These are phyloP conservation scores for Lepidium africanum DNA, from an alignment of 345 rosid species.

Conservation along the genomic window DNA sequence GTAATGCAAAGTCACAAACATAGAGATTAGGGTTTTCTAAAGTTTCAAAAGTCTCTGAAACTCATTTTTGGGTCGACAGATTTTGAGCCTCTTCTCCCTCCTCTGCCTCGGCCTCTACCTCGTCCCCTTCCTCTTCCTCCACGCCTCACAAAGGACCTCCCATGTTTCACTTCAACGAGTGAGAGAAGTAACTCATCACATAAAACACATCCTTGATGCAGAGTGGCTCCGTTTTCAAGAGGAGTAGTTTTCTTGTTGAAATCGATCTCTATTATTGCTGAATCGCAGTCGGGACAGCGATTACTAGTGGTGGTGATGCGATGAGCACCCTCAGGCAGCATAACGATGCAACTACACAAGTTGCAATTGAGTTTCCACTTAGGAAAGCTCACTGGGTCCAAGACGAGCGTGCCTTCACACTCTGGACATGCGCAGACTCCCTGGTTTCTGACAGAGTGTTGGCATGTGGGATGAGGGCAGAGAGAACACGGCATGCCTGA, in stretches of 20 bases:
- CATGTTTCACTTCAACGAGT: slow-evolving; percentile 80
- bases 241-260: slow-evolving; percentile 92
- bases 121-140: slow-evolving; percentile 62
- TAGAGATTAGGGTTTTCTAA: not conserved
- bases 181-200: slow-evolving; percentile 91
- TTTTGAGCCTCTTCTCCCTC: slow-evolving; percentile 36
- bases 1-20: not conserved
- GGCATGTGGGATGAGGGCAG: slow-evolving; percentile 89
- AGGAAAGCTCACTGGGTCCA: slow-evolving; percentile 85
- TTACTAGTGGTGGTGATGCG: slow-evolving; percentile 59
- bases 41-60: slow-evolving; percentile 27
- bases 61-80: slow-evolving; percentile 32
- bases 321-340: slow-evolving; percentile 94
- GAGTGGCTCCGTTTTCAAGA: slow-evolving; percentile 70
- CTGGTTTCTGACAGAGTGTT: slow-evolving; percentile 69
- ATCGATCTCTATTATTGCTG: slow-evolving; percentile 76
- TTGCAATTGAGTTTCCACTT: slow-evolving; percentile 96
- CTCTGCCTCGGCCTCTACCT: slow-evolving; percentile 56
- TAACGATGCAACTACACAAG: slow-evolving; percentile 80
- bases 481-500: slow-evolving; percentile 95
- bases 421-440: slow-evolving; percentile 99
- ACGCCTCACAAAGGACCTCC: slow-evolving; percentile 58
- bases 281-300: slow-evolving; percentile 70
- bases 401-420: slow-evolving; percentile 78
- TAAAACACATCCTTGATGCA: slow-evolving; percentile 75